Evolutionary conservation across 2,329 filamentous ascomycete species (phyloP).

Genomic region (Cercospora brassicicola): DNA sequence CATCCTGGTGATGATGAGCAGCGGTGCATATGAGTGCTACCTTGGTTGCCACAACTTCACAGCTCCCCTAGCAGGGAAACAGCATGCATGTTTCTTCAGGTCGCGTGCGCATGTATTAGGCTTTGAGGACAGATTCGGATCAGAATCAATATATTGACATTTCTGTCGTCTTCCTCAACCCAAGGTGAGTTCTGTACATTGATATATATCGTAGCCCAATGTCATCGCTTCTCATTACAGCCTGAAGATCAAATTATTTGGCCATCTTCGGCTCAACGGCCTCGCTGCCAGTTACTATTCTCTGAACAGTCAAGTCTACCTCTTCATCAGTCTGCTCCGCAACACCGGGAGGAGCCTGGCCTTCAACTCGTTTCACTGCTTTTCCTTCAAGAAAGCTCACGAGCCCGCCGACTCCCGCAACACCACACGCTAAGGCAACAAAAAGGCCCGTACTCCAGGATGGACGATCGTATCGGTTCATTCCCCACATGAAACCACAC

Average conservation of each 20-base stretch:
- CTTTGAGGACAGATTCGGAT: background rate
- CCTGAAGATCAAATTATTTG: background rate
- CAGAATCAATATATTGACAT: background rate
- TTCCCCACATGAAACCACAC: slow-evolving; percentile 69
- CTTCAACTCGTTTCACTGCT: slow-evolving; percentile 69
- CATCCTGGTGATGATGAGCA: background rate
- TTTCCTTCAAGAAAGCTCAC: slow-evolving; percentile 70
- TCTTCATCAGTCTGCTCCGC: background rate
- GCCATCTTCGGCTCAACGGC: background rate
- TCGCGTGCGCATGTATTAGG: background rate
- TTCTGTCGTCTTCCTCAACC: background rate
- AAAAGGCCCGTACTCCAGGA: slow-evolving; percentile 78
- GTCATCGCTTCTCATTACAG: background rate
- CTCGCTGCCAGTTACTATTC: background rate
- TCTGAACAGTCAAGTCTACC: slow-evolving; percentile 8
- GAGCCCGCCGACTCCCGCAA: slow-evolving; percentile 67
- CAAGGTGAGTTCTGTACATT: slow-evolving; percentile 1
- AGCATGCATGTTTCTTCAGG: background rate
- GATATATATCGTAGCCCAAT: background rate
- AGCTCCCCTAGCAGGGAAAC: background rate
- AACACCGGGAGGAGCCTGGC: slow-evolving; percentile 48
- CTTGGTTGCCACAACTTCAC: background rate
- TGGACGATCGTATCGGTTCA: slow-evolving; percentile 61
- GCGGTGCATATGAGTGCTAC: background rate
- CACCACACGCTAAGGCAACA: slow-evolving; percentile 70